Percentiles rank a stretch among this genome's conserved stretches.
phyloP scores from a whole-genome alignment of 2,329 filamentous ascomycete genomes.

The Hypoxylon sp. region DNA sequence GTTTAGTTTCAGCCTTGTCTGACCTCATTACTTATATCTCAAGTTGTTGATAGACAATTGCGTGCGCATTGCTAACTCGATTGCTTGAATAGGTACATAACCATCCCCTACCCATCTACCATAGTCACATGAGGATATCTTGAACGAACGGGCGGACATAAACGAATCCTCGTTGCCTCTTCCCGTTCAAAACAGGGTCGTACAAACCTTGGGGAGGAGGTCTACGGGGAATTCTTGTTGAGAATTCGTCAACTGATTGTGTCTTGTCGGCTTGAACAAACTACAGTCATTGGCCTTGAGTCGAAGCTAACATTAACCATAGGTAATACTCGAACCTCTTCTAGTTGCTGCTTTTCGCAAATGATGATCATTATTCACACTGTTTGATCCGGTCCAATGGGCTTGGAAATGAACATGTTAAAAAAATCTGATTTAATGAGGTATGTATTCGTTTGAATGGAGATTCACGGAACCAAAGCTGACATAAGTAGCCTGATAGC shows the following conservation, averaged over 20 bases:
- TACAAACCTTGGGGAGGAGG: constrained; percentile 73
- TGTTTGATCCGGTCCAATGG: constrained; percentile 57
- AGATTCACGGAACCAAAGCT: constrained; percentile 28
- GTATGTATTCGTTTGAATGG: constrained; percentile 44
- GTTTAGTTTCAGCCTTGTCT: constrained; percentile 80
- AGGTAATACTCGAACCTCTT: constrained; percentile 47
- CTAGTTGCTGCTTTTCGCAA: constrained; percentile 26
- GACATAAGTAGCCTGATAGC: constrained; percentile 52
- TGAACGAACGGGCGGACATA: constrained; percentile 81
- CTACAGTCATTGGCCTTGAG: constrained; percentile 47
- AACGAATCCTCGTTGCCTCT: constrained; percentile 66
- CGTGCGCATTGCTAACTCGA: constrained; percentile 57
- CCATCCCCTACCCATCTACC: constrained; percentile 39
- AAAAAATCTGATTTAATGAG: constrained; percentile 59
- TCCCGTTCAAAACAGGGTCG: constrained; percentile 68
- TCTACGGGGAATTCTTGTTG: constrained; percentile 70
- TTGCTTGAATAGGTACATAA: constrained; percentile 61
- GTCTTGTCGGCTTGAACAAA: constrained; percentile 44
- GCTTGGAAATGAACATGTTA: constrained; percentile 56
- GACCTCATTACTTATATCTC: constrained; percentile 58
- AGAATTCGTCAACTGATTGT: constrained; percentile 76
- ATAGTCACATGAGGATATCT: constrained; percentile 69
- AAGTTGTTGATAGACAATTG: constrained; percentile 42
- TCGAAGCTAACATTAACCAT: constrained; percentile 47
- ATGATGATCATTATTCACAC: constrained; percentile 59